Evolutionary conservation across 345 rosid genomes (phyloP).

Genomic region (Clarkia xantiana): DNA sequence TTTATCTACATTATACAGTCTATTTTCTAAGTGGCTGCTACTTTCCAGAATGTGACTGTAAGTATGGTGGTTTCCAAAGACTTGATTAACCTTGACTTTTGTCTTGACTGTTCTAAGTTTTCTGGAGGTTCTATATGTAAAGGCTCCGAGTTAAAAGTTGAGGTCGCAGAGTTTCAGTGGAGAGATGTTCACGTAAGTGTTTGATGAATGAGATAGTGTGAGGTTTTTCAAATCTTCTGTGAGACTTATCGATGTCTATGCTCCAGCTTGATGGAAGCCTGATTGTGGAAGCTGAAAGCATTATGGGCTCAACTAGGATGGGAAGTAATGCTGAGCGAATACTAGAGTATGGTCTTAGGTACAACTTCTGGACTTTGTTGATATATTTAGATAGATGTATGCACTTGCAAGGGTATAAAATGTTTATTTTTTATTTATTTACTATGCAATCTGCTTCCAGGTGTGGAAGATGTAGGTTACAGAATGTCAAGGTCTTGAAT

Average conservation of each 20-base stretch:
- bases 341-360: constrained; percentile 66
- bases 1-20: not conserved
- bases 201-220: no score
- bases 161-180: constrained; percentile 85
- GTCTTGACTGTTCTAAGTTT: constrained; percentile 24
- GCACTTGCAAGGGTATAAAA: not conserved
- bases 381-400: constrained; percentile 2
- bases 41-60: not conserved
- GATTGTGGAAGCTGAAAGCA: constrained; percentile 50
- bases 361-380: constrained; percentile 2
- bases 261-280: constrained; percentile 80
- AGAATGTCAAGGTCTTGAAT: constrained; percentile 59
- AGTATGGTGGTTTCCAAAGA: no score
- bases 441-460: constrained; percentile 17
- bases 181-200: constrained; percentile 66
- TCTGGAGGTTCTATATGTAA: constrained; percentile 56
- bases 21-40: not conserved
- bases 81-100: no score
- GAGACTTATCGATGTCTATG: constrained; percentile 13
- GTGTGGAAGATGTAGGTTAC: constrained; percentile 76
- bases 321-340: constrained; percentile 41
- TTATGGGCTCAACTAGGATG: constrained; percentile 52
- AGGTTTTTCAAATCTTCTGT: not conserved
- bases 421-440: not conserved
- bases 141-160: constrained; percentile 76